phyloP scores from a whole-genome alignment of 2,329 filamentous ascomycete genomes.

The Aspergillus sp. region DNA sequence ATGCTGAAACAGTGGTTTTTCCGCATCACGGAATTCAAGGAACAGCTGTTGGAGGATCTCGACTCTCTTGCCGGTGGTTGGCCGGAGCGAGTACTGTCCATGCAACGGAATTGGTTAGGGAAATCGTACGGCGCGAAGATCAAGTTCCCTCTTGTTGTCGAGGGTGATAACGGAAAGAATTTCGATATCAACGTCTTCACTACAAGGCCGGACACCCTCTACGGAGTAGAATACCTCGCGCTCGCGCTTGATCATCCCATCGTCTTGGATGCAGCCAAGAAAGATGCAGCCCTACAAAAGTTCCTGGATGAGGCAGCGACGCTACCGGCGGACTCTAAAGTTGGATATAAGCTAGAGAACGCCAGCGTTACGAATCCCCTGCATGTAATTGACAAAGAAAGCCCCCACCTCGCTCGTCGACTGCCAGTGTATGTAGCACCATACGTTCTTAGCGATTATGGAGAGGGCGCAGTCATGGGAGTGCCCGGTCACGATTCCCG shows the following conservation, averaged over 20 bases:
- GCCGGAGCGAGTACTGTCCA: constrained; percentile 78
- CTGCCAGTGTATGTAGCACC: constrained; percentile 79
- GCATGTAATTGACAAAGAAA: constrained; percentile 53
- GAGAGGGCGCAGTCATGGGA: constrained; percentile 87
- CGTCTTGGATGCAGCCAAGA: constrained; percentile 60
- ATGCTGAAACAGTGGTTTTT: constrained; percentile 88
- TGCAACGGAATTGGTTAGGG: constrained; percentile 88
- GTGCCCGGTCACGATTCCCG: constrained; percentile 81
- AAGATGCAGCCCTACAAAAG: constrained; percentile 60
- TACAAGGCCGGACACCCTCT: constrained; percentile 81
- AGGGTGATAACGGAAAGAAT: constrained; percentile 21
- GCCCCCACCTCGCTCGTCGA: constrained; percentile 35
- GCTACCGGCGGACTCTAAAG: constrained; percentile 57
- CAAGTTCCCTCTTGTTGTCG: constrained; percentile 62
- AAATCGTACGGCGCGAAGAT: constrained; percentile 72
- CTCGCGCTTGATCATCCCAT: constrained; percentile 72
- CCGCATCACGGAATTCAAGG: constrained; percentile 75
- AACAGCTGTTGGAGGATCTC: constrained; percentile 70
- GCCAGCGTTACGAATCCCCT: constrained; percentile 67
- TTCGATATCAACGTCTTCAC: constrained; percentile 72
- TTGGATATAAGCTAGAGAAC: constrained; percentile 66
- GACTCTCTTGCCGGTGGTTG: constrained; percentile 67
- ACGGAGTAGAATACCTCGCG: constrained; percentile 81
- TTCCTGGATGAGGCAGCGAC: constrained; percentile 62
- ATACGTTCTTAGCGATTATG: constrained; percentile 82